Evolutionary conservation across 1,284 basidiomycete species (phyloP).

Genomic region (Garcileccinum viscosum): DNA sequence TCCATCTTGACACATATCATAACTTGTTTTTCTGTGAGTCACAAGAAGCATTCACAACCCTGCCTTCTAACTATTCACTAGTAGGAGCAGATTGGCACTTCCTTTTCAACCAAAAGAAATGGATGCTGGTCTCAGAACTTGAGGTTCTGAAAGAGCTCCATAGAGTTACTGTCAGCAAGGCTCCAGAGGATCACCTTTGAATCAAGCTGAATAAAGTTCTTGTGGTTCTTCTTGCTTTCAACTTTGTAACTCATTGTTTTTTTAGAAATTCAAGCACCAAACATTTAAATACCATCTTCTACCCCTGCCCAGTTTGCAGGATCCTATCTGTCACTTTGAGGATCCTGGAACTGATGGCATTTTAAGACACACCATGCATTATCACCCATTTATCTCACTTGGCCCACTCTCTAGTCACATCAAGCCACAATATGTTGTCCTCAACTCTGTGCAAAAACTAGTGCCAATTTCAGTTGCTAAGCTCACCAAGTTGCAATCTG

Average conservation of each 20-base stretch:
- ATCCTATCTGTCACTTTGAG: not conserved
- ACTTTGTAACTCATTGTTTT: not conserved
- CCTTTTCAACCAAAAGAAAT: not conserved
- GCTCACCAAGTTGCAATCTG: not conserved
- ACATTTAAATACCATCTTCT: not conserved
- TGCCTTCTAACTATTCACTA: not conserved
- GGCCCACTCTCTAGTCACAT: not conserved
- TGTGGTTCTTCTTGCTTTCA: not conserved
- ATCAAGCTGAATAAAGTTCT: not conserved
- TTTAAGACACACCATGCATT: not conserved
- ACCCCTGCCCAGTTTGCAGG: not conserved
- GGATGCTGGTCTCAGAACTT: not conserved
- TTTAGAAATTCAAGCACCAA: not conserved
- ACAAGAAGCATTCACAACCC: not conserved
- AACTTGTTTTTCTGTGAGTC: not conserved
- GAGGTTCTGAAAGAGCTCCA: not conserved
- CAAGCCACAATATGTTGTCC: not conserved
- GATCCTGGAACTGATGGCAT: not conserved
- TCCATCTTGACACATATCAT: not conserved
- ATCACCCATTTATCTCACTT: not conserved
- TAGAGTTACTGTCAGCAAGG: not conserved
- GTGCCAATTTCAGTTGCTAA: not conserved
- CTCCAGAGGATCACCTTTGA: not conserved
- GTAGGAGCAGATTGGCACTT: not conserved
- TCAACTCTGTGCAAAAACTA: not conserved